These are phyloP conservation scores for Tulasnella calospora DNA, from an alignment of 768 basidiomycete genomes.

Conservation along the genomic window DNA sequence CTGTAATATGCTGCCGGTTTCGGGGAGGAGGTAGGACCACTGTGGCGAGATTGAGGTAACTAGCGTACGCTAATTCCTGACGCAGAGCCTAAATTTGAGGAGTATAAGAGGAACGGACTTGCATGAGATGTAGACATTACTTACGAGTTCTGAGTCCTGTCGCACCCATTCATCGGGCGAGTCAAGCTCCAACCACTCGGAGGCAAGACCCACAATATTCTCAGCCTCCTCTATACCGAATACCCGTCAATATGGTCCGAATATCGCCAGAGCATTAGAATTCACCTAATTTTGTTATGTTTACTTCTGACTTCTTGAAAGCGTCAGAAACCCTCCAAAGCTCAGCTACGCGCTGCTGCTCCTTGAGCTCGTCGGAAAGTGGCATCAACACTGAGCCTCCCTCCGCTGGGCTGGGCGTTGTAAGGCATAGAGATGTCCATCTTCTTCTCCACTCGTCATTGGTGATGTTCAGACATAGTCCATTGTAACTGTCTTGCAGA, in stretches of 20 bases:
- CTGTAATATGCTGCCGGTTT: conserved; percentile 76
- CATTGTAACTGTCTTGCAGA: conserved; percentile 47
- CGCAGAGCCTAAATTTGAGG: conserved; percentile 62
- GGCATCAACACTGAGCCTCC: neutral
- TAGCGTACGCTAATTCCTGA: conserved; percentile 88
- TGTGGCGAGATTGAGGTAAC: conserved; percentile 81
- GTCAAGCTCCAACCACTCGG: conserved; percentile 95
- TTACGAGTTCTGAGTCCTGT: conserved; percentile 90
- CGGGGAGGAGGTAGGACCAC: conserved; percentile 86
- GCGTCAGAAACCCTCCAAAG: conserved; percentile 78
- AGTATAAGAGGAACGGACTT: neutral
- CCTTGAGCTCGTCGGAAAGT: conserved; percentile 38
- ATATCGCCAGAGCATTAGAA: conserved; percentile 13
- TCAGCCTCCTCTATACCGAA: conserved; percentile 63
- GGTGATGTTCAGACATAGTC: conserved; percentile 80
- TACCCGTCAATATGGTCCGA: conserved; percentile 13
- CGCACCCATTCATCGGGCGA: conserved; percentile 88
- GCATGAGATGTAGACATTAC: conserved; percentile 35
- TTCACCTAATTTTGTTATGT: conserved; percentile 77
- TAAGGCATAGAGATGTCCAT: conserved; percentile 85
- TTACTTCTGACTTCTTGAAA: conserved; percentile 80
- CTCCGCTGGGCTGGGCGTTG: conserved; percentile 12
- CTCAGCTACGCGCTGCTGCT: conserved; percentile 65
- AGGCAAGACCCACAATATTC: conserved; percentile 66
- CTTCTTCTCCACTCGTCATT: conserved; percentile 78